Conservation (phyloP, 2,329 filamentous ascomycete species). For the Fusarium stilboides region DNA sequence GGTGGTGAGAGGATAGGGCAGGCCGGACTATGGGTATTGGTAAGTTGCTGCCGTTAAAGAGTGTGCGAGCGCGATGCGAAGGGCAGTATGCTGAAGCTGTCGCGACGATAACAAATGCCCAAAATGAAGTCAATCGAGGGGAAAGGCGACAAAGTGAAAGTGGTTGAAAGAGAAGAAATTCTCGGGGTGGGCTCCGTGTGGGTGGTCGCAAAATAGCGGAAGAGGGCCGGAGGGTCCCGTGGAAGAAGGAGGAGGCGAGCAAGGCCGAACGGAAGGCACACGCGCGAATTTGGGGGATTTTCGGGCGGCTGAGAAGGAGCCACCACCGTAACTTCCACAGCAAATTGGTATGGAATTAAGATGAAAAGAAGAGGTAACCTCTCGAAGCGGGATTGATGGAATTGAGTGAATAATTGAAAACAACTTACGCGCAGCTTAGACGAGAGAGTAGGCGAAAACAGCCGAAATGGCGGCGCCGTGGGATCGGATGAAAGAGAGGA, state of each 20-base stretch:
- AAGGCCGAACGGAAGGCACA: constrained; percentile 44
- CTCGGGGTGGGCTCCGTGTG: constrained; percentile 40
- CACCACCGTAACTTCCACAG: constrained; percentile 20
- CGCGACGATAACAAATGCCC: constrained; percentile 10
- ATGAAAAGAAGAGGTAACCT: background rate
- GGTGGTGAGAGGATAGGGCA: constrained; percentile 6
- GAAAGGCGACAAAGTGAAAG: constrained; percentile 27
- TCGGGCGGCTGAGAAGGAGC: constrained; percentile 36
- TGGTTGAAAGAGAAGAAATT: constrained; percentile 35
- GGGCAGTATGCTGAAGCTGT: constrained; percentile 5
- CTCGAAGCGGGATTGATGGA: background rate
- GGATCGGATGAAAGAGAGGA: constrained; percentile 34
- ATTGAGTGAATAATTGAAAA: background rate
- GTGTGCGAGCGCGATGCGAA: constrained; percentile 6
- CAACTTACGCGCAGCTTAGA: constrained; percentile 26
- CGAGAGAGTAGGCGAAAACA: constrained; percentile 31
- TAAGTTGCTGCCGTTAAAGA: constrained; percentile 11
- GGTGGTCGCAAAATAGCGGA: constrained; percentile 36
- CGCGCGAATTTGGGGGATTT: constrained; percentile 38
- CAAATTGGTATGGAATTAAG: constrained; percentile 1
- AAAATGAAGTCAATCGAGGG: constrained; percentile 13
- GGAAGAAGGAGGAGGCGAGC: constrained; percentile 34
- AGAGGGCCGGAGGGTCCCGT: constrained; percentile 44
- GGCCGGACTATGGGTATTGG: constrained; percentile 4
- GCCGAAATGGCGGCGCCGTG: constrained; percentile 38